Percentiles rank a stretch among this genome's conserved stretches.
phyloP scores from a whole-genome alignment of 768 basidiomycete species.

The Leccinellum albellum region DNA sequence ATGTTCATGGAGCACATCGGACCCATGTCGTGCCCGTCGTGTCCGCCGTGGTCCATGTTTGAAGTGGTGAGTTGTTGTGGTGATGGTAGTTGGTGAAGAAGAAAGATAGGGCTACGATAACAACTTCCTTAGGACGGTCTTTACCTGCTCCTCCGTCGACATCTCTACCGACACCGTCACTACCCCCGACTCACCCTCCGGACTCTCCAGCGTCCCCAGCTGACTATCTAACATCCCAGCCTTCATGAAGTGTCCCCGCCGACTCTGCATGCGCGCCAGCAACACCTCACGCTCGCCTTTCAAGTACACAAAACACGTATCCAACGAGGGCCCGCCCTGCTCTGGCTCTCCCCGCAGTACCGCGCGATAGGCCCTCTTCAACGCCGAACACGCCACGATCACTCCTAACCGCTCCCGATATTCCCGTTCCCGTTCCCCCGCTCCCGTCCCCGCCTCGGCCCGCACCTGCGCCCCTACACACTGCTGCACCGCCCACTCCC shows the following conservation, averaged over 20 bases:
- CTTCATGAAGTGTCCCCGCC: slow-evolving; percentile 83
- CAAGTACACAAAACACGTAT: slow-evolving; percentile 80
- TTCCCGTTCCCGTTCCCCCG: neutral
- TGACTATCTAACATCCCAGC: slow-evolving; percentile 79
- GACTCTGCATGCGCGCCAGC: slow-evolving; percentile 56
- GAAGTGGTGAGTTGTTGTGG: neutral
- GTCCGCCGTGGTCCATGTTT: slow-evolving; percentile 40
- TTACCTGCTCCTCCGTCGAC: slow-evolving; percentile 55
- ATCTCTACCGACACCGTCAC: slow-evolving; percentile 54
- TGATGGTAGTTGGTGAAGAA: neutral
- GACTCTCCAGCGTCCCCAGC: slow-evolving; percentile 64
- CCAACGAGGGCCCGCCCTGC: neutral
- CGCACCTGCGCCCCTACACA: slow-evolving; percentile 7
- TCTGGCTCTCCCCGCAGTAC: slow-evolving; percentile 53
- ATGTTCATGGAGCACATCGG: slow-evolving; percentile 71
- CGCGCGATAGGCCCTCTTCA: slow-evolving; percentile 79
- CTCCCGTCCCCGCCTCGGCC: neutral
- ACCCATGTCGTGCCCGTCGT: slow-evolving; percentile 41
- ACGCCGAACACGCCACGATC: slow-evolving; percentile 84
- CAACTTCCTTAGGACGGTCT: slow-evolving; percentile 27
- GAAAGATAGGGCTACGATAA: neutral
- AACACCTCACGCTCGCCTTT: slow-evolving; percentile 55
- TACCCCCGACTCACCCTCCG: slow-evolving; percentile 64
- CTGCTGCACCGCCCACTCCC: slow-evolving; percentile 50
- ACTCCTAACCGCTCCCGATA: slow-evolving; percentile 45